Percentiles rank a stretch among this genome's conserved stretches.
Conservation (phyloP, 2,329 filamentous ascomycete species). For the Aspergillus glaucus region DNA sequence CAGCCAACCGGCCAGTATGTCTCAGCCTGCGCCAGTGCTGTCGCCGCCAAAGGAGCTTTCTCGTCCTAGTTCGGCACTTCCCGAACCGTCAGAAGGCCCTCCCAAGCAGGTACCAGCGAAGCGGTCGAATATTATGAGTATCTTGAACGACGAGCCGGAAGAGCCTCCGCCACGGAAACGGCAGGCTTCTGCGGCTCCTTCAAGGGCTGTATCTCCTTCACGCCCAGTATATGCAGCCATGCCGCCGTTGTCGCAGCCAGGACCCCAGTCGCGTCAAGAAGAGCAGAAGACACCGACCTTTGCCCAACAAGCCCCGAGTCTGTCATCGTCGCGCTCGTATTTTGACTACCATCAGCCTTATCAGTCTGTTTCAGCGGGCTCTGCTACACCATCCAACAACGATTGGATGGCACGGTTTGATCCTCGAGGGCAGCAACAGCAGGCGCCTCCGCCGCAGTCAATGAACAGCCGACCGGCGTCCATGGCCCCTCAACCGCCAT, state of each 20-base stretch:
- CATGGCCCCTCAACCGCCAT: conserved; percentile 22
- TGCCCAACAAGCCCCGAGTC: conserved; percentile 21
- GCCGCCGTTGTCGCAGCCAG: conserved; percentile 17
- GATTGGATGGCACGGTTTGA: conserved; percentile 41
- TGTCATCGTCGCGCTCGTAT: conserved; percentile 25
- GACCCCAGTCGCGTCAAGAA: conserved; percentile 19
- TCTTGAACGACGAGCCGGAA: conserved; percentile 44
- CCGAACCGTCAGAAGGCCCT: conserved; percentile 28
- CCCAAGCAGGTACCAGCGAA: conserved; percentile 41
- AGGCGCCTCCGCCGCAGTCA: conserved; percentile 16
- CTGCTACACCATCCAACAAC: conserved; percentile 25
- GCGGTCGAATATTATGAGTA: conserved; percentile 45
- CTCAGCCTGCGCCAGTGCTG: conserved; percentile 23
- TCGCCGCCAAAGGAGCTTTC: conserved; percentile 32
- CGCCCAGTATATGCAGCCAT: conserved; percentile 22
- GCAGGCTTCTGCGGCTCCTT: conserved; percentile 12
- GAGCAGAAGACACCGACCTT: conserved; percentile 25
- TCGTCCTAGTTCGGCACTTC: conserved; percentile 27
- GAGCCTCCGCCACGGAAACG: conserved; percentile 43
- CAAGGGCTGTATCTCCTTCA: conserved; percentile 14
- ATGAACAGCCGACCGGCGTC: conserved; percentile 15
- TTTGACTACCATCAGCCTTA: conserved; percentile 27
- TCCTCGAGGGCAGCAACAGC: conserved; percentile 20
- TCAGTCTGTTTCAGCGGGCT: conserved; percentile 17
- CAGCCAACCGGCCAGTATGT: conserved; percentile 18